Evolutionary conservation across 1,284 basidiomycete species (phyloP).

Genomic region (Coriolopsis trogii): DNA sequence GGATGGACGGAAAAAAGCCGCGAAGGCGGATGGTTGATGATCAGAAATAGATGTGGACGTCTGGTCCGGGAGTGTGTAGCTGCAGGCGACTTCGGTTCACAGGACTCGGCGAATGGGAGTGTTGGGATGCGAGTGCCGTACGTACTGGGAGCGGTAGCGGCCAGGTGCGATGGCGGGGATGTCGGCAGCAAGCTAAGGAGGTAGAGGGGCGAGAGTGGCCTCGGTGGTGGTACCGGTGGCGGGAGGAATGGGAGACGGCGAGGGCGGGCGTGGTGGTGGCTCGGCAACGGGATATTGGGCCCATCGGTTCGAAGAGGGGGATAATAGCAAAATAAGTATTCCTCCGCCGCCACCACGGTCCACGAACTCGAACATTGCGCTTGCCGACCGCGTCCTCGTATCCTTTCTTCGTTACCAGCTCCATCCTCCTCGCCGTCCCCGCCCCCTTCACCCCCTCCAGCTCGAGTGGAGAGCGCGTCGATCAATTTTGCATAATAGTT

Average conservation of each 20-base stretch:
- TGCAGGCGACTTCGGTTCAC: no score
- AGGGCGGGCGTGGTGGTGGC: neutral
- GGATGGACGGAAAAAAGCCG: constrained; percentile 18
- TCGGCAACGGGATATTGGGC: no score
- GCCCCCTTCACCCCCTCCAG: neutral
- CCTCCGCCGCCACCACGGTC: neutral
- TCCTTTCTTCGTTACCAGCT: constrained; percentile 4
- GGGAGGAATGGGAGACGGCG: neutral
- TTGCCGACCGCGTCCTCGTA: neutral
- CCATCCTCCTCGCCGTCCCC: constrained; percentile 1
- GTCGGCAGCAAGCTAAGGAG: neutral
- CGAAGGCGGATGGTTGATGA: constrained; percentile 14
- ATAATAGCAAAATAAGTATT: no score
- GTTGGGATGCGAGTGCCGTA: no score
- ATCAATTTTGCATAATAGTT: constrained; percentile 17
- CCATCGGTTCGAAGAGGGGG: no score
- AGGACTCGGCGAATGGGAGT: neutral
- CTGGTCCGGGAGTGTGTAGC: constrained; percentile 3
- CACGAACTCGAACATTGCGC: neutral
- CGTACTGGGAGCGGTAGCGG: no score
- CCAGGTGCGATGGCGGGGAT: neutral
- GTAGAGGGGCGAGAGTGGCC: neutral
- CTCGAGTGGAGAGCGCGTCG: constrained; percentile 5
- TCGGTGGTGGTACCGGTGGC: neutral
- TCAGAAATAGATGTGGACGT: constrained; percentile 19